phyloP scores from a whole-genome alignment of 1,284 basidiomycete genomes.

The Megacollybia platyphylla region DNA sequence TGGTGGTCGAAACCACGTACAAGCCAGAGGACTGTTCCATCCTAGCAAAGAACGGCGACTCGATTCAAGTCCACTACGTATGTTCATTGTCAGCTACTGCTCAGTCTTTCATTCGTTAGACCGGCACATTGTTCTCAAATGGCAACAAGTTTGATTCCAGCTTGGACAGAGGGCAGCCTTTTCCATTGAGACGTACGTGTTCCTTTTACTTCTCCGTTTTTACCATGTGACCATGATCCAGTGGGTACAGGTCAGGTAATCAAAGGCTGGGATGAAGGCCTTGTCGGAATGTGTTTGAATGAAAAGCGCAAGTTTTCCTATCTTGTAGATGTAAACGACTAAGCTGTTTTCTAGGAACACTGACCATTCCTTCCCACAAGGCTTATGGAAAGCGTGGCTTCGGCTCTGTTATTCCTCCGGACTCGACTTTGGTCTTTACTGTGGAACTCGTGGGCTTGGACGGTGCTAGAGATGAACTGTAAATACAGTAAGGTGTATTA shows the following conservation, averaged over 20 bases:
- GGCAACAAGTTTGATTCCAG: slow-evolving; percentile 80
- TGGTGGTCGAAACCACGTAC: slow-evolving; percentile 49
- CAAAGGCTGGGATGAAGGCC: slow-evolving; percentile 71
- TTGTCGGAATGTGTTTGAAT: slow-evolving; percentile 74
- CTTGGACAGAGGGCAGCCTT: slow-evolving; percentile 51
- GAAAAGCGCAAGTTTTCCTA: slow-evolving; percentile 60
- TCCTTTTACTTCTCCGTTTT: slow-evolving; percentile 2
- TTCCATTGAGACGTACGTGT: slow-evolving; percentile 49
- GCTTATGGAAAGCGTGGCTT: slow-evolving; percentile 81
- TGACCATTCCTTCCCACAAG: slow-evolving; percentile 70
- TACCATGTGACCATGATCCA: slow-evolving; percentile 14
- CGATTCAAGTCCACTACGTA: slow-evolving; percentile 70
- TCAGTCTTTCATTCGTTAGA: slow-evolving; percentile 26
- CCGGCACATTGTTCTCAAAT: slow-evolving; percentile 59
- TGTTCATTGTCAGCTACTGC: slow-evolving; percentile 15
- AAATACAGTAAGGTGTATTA: background rate
- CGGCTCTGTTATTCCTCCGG: slow-evolving; percentile 69
- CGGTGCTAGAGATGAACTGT: slow-evolving; percentile 7
- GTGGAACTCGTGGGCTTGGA: slow-evolving; percentile 63
- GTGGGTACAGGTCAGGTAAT: slow-evolving; percentile 78
- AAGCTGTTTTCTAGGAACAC: slow-evolving; percentile 12
- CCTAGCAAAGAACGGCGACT: slow-evolving; percentile 53
- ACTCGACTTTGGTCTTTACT: slow-evolving; percentile 82
- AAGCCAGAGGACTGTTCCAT: slow-evolving; percentile 45
- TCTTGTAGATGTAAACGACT: too few species aligned